Evolutionary conservation across 805 yeast species (phyloP).

Genomic region (Zygotorulaspora chibaensis): DNA sequence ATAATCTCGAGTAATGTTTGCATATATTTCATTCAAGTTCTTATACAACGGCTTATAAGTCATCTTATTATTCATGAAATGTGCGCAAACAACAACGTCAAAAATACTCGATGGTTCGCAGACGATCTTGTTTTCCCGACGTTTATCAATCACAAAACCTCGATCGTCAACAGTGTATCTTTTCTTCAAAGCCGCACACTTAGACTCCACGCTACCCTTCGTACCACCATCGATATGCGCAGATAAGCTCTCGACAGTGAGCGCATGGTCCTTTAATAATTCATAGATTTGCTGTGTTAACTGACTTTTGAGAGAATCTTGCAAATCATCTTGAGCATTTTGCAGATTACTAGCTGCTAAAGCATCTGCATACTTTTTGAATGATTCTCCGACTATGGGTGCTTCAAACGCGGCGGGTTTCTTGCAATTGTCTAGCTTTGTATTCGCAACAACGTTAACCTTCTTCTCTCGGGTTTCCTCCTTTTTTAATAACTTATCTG

Average conservation of each 20-base stretch:
- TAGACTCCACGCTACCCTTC: constrained; percentile 18
- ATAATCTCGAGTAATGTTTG: constrained; percentile 27
- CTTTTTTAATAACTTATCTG: background rate
- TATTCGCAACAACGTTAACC: background rate
- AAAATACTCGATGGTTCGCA: constrained; percentile 30
- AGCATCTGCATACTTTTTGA: constrained; percentile 14
- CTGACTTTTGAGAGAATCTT: constrained; percentile 24
- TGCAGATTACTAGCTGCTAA: constrained; percentile 19
- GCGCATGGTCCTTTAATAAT: constrained; percentile 18
- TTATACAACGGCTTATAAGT: constrained; percentile 15
- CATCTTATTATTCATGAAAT: constrained; percentile 31
- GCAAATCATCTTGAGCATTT: constrained; percentile 25
- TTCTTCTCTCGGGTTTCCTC: background rate
- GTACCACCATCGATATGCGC: constrained; percentile 20
- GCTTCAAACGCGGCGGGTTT: constrained; percentile 4
- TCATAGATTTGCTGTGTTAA: constrained; percentile 28
- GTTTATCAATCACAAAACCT: constrained; percentile 23
- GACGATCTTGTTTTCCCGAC: constrained; percentile 22
- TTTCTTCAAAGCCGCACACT: constrained; percentile 19
- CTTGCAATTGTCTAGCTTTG: background rate
- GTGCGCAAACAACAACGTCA: constrained; percentile 30
- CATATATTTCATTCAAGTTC: constrained; percentile 18
- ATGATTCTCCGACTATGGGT: constrained; percentile 20
- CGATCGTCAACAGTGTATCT: constrained; percentile 23
- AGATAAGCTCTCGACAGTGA: constrained; percentile 21